These are phyloP conservation scores for Myotisia sp. DNA, from an alignment of 2,329 filamentous ascomycete genomes.

Conservation along the genomic window DNA sequence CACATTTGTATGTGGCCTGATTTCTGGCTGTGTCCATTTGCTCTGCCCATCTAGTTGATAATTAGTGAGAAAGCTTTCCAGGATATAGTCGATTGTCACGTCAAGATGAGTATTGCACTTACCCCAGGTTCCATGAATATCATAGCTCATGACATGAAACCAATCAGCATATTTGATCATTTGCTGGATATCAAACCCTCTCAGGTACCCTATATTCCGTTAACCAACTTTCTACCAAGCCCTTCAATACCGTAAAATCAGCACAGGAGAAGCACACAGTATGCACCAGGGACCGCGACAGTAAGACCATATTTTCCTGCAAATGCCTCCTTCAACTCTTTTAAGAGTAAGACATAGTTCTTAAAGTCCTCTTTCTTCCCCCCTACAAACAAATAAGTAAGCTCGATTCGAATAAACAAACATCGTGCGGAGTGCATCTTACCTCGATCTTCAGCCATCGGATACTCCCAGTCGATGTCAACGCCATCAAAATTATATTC, in stretches of 20 bases:
- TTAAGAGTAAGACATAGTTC: constrained; percentile 10
- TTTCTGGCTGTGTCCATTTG: constrained; percentile 9
- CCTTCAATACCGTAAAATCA: too few species aligned
- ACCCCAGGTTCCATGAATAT: constrained; percentile 18
- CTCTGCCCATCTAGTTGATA: constrained; percentile 12
- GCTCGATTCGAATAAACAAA: too few species aligned
- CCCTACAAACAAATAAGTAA: constrained; percentile 9
- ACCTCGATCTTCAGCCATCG: constrained; percentile 24
- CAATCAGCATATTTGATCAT: constrained; percentile 15
- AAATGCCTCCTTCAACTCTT: constrained; percentile 7
- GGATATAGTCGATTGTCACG: too few species aligned
- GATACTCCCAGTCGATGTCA: constrained; percentile 14
- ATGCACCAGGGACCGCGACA: constrained; percentile 8
- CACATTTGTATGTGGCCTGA: constrained; percentile 16
- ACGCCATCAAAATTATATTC: constrained; percentile 10
- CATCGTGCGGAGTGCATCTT: too few species aligned
- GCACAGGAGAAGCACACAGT: constrained; percentile 9
- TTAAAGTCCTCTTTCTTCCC: constrained; percentile 17
- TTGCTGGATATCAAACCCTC: constrained; percentile 15
- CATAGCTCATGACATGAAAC: constrained; percentile 20
- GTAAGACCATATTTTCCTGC: constrained; percentile 8
- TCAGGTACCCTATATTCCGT: constrained; percentile 16
- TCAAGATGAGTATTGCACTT: too few species aligned
- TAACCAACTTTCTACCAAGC: too few species aligned
- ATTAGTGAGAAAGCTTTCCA: too few species aligned